phyloP scores from a whole-genome alignment of 805 yeast species.

The Candida parachauliodes region DNA sequence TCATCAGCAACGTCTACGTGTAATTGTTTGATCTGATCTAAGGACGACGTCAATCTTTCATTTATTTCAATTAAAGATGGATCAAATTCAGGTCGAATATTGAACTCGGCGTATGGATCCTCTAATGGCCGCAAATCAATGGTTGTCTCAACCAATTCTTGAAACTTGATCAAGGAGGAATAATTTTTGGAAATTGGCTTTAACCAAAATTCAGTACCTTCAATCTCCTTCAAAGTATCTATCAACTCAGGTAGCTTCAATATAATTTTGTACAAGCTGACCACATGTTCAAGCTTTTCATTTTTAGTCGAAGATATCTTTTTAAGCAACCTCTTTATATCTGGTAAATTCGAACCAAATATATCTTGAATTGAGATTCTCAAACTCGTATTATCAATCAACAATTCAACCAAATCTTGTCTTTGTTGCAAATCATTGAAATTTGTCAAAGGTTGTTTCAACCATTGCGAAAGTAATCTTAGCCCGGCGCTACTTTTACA shows the following conservation, averaged over 20 bases:
- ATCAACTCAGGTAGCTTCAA: slow-evolving; percentile 66
- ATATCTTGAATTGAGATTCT: slow-evolving; percentile 66
- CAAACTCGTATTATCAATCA: slow-evolving; percentile 66
- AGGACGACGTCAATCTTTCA: slow-evolving; percentile 51
- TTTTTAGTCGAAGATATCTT: slow-evolving; percentile 47
- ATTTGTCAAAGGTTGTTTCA: slow-evolving; percentile 88
- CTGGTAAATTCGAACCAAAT: slow-evolving; percentile 73
- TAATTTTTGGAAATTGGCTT: slow-evolving; percentile 49
- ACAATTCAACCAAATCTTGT: slow-evolving; percentile 68
- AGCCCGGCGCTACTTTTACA: slow-evolving; percentile 91
- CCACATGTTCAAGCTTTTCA: slow-evolving; percentile 82
- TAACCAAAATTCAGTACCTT: slow-evolving; percentile 47
- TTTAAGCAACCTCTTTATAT: slow-evolving; percentile 69
- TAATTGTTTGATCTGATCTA: slow-evolving; percentile 51
- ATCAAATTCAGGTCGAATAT: slow-evolving; percentile 87
- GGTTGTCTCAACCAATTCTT: slow-evolving; percentile 88
- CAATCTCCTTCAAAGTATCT: slow-evolving; percentile 37
- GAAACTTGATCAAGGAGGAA: slow-evolving; percentile 58
- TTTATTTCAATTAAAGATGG: slow-evolving; percentile 64
- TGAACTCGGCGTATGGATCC: slow-evolving; percentile 57
- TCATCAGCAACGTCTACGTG: slow-evolving; percentile 71
- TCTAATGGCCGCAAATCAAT: slow-evolving; percentile 83
- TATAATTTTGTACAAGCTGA: slow-evolving; percentile 80
- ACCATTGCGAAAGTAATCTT: slow-evolving; percentile 86
- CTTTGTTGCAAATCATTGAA: slow-evolving; percentile 57